Evolutionary conservation across 345 rosid species (phyloP).

Genomic region (Laguncularia racemosa): DNA sequence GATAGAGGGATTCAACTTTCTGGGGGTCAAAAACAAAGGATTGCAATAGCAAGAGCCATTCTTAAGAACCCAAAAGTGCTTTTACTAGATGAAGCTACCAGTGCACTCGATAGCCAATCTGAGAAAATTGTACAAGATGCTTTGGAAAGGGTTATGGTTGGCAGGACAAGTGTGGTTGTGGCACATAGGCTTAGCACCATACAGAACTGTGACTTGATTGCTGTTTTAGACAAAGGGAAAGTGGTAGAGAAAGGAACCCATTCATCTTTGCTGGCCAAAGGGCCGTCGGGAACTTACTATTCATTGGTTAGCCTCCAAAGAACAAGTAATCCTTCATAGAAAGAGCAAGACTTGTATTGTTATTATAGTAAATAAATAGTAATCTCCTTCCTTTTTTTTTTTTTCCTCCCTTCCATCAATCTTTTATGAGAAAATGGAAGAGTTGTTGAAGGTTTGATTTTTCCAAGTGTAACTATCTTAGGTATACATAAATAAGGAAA

Average conservation of each 20-base stretch:
- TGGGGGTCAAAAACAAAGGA: conserved; percentile 67
- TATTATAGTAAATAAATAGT: not conserved
- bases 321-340: conserved; percentile 6
- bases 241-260: conserved; percentile 66
- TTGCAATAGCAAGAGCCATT: conserved; percentile 61
- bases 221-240: conserved; percentile 47
- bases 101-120: conserved; percentile 59
- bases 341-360: no score
- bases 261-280: conserved; percentile 39
- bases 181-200: conserved; percentile 67
- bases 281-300: conserved; percentile 44
- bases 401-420: not conserved
- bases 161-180: conserved; percentile 64
- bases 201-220: conserved; percentile 46
- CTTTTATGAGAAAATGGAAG: no score
- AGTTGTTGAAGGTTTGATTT: no score
- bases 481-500: not conserved
- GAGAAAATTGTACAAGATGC: conserved; percentile 66
- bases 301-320: conserved; percentile 55
- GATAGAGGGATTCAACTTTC: conserved; percentile 59
- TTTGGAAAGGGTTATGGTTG: conserved; percentile 54
- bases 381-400: not conserved
- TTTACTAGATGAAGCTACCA: conserved; percentile 63
- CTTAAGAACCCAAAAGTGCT: conserved; percentile 43
- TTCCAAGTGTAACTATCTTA: not conserved